Evolutionary conservation across 768 basidiomycete genomes (phyloP).

Genomic region (Mycena metata): DNA sequence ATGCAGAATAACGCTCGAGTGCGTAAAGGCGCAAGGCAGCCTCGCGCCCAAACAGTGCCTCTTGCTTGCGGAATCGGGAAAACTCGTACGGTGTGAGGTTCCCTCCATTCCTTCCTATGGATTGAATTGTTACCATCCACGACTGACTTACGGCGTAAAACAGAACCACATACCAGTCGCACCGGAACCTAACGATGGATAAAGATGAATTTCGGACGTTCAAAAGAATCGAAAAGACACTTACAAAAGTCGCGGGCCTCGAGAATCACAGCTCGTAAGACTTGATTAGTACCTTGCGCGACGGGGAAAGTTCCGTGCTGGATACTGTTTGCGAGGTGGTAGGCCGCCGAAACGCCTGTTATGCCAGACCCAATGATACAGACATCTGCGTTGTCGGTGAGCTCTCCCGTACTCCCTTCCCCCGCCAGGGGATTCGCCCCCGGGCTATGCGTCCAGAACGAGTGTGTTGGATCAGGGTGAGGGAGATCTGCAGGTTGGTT

Average conservation of each 20-base stretch:
- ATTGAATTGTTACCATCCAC: neutral
- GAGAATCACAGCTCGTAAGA: conserved; percentile 74
- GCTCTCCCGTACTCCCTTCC: conserved; percentile 71
- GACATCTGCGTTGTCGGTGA: conserved; percentile 76
- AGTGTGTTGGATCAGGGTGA: conserved; percentile 71
- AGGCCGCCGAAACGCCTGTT: conserved; percentile 81
- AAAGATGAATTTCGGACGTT: neutral
- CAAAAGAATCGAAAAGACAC: conserved; percentile 44
- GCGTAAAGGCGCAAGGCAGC: conserved; percentile 23
- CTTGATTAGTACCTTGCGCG: conserved; percentile 14
- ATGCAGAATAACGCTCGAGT: conserved; percentile 30
- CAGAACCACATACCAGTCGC: conserved; percentile 71
- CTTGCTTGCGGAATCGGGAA: conserved; percentile 1
- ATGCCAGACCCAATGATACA: conserved; percentile 87
- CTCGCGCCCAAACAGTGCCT: conserved; percentile 14
- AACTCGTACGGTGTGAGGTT: conserved; percentile 35
- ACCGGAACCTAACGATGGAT: conserved; percentile 68
- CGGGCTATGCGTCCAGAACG: conserved; percentile 78
- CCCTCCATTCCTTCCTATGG: conserved; percentile 34
- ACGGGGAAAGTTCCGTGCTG: conserved; percentile 26
- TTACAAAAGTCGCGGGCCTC: conserved; percentile 91
- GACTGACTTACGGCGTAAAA: neutral
- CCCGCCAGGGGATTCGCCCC: conserved; percentile 75
- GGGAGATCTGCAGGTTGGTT: conserved; percentile 55
- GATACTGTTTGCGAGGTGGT: conserved; percentile 68